Conservation (phyloP, 2,329 filamentous ascomycete genomes). For the Cladosporium sp. region DNA sequence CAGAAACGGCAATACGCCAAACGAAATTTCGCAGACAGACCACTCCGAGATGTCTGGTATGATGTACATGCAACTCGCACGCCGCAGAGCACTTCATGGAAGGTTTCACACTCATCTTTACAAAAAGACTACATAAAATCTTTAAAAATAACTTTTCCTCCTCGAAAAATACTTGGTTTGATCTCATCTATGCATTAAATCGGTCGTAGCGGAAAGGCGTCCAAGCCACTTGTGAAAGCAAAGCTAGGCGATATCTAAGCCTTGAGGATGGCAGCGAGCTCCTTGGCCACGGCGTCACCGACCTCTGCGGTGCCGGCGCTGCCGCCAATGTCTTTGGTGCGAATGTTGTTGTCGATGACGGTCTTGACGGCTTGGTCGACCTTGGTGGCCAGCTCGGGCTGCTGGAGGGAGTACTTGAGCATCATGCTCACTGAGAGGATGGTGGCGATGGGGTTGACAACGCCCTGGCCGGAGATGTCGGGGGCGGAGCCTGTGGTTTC, state of each 20-base stretch:
- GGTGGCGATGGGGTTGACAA: constrained; percentile 85
- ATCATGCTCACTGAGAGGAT: constrained; percentile 95
- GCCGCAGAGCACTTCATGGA: neutral
- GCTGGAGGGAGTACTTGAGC: constrained; percentile 85
- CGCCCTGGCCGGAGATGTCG: constrained; percentile 84
- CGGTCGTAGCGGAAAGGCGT: neutral
- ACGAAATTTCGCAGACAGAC: neutral
- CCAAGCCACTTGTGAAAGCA: neutral
- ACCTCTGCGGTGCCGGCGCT: constrained; percentile 70
- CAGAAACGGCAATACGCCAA: neutral
- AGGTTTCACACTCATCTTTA: constrained; percentile 1
- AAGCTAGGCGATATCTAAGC: neutral
- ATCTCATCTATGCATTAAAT: constrained; percentile 6
- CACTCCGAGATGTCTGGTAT: neutral
- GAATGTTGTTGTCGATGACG: constrained; percentile 75
- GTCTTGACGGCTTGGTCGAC: constrained; percentile 79
- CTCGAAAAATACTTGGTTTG: neutral
- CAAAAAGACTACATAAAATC: constrained; percentile 4
- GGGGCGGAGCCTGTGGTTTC: constrained; percentile 70
- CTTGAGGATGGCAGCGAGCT: constrained; percentile 52
- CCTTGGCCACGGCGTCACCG: constrained; percentile 77
- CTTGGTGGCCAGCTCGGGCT: constrained; percentile 72
- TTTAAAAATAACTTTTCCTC: neutral
- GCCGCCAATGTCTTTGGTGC: constrained; percentile 85
- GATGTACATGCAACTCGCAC: neutral